Evolutionary conservation across 371 early-diverging fungal genomes (phyloP).

Genomic region (Blakeslea trispora): DNA sequence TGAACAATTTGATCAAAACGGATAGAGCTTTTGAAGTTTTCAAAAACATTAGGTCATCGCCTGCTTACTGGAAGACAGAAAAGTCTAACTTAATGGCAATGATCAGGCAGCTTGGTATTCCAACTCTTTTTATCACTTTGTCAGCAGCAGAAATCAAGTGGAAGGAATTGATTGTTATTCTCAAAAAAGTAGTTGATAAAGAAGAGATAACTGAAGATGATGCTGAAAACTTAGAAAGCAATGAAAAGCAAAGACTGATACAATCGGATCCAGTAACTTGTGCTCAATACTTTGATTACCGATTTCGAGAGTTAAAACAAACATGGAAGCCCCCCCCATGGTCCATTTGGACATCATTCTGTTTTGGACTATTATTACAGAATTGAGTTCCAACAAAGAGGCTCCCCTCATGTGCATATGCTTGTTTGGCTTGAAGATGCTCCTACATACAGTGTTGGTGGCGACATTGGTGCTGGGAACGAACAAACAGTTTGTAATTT

Average conservation of each 20-base stretch:
- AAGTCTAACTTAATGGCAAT: conserved; percentile 8
- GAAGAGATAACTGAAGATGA: conserved; percentile 2
- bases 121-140: conserved; percentile 7
- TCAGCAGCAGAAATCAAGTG: conserved; percentile 14
- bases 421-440: conserved; percentile 3
- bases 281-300: conserved; percentile 9
- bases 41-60: conserved; percentile 3
- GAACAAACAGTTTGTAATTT: not conserved
- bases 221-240: not conserved
- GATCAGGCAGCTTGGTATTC: conserved; percentile 14
- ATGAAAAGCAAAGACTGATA: conserved; percentile 3
- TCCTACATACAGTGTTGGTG: not conserved
- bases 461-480: not conserved
- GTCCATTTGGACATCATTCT: conserved; percentile 1
- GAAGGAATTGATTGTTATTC: conserved; percentile 4
- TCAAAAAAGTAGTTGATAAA: conserved; percentile 8
- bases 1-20: not conserved
- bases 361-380: conserved; percentile 4
- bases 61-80: conserved; percentile 9
- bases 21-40: conserved; percentile 12
- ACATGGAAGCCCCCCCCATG: conserved; percentile 8
- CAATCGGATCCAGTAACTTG: conserved; percentile 11
- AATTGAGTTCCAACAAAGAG: conserved; percentile 12
- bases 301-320: conserved; percentile 7
- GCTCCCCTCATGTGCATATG: conserved; percentile 2